phyloP scores from a whole-genome alignment of 116 monocot genomes.

The Posidonia oceanica region DNA sequence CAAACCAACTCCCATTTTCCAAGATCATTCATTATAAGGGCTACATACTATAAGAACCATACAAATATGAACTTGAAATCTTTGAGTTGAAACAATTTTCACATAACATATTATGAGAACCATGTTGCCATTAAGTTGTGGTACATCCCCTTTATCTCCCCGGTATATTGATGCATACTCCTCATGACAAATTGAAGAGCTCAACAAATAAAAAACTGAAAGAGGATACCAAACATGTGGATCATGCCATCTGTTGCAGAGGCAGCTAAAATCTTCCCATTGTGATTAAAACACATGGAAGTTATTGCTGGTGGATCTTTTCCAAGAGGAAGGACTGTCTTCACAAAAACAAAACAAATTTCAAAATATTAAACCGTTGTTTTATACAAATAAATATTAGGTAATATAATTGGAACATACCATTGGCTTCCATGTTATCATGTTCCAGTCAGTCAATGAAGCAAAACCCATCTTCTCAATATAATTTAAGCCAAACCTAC shows the following conservation, averaged over 20 bases:
- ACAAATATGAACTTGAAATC: too few species aligned
- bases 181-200: too few species aligned
- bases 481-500: constrained; percentile 48
- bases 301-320: constrained; percentile 97
- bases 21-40: too few species aligned
- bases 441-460: constrained; percentile 92
- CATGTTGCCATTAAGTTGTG: too few species aligned
- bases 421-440: constrained; percentile 89
- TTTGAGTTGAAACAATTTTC: too few species aligned
- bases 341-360: constrained; percentile 23
- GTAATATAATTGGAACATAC: constrained; percentile 24
- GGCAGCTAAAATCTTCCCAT: constrained; percentile 96
- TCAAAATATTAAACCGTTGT: background rate
- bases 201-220: constrained; percentile 6
- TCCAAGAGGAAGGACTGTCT: constrained; percentile 92
- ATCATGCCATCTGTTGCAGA: constrained; percentile 95
- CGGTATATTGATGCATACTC: too few species aligned
- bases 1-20: too few species aligned
- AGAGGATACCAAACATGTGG: constrained; percentile 99
- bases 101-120: too few species aligned
- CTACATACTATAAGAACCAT: too few species aligned
- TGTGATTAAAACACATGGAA: constrained; percentile 90
- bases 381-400: constrained; percentile 1
- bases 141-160: too few species aligned
- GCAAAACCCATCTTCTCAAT: constrained; percentile 78